Conservation (phyloP, 257 asterid genomes). For the Hygrophila difformis region DNA sequence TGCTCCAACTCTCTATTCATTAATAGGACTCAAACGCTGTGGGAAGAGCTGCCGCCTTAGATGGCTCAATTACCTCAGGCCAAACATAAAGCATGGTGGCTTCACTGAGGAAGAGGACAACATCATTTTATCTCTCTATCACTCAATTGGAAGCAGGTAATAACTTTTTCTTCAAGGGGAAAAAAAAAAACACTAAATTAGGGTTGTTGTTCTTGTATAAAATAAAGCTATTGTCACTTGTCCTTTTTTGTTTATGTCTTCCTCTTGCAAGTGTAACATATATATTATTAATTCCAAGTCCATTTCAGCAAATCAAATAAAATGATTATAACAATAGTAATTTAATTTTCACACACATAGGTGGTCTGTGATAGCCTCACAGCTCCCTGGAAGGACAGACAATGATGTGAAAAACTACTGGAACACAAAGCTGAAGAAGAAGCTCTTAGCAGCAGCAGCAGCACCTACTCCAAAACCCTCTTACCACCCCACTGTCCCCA, state of each 20-base stretch:
- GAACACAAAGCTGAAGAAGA: conserved; percentile 64
- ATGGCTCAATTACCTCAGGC: conserved; percentile 74
- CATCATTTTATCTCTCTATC: conserved; percentile 36
- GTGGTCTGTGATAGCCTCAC: conserved; percentile 68
- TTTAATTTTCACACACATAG: conserved; percentile 13
- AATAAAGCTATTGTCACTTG: no score
- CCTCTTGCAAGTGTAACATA: no score
- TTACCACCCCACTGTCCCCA: no score
- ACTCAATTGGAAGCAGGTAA: conserved; percentile 52
- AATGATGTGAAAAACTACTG: conserved; percentile 67
- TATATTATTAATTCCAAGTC: no score
- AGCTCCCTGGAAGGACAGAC: conserved; percentile 54
- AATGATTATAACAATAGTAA: no score
- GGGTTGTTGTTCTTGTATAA: no score
- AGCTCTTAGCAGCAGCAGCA: neutral
- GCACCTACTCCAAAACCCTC: no score
- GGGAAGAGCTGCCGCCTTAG: conserved; percentile 73
- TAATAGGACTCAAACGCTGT: conserved; percentile 48
- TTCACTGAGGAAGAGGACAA: conserved; percentile 55
- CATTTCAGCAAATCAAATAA: no score
- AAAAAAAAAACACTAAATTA: no score
- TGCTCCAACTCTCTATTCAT: no score
- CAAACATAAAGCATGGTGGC: conserved; percentile 60
- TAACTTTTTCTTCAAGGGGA: no score
- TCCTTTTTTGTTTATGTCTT: no score